phyloP scores from a whole-genome alignment of 1,139 yeast genomes.

The Saccharomyces pastorianus region DNA sequence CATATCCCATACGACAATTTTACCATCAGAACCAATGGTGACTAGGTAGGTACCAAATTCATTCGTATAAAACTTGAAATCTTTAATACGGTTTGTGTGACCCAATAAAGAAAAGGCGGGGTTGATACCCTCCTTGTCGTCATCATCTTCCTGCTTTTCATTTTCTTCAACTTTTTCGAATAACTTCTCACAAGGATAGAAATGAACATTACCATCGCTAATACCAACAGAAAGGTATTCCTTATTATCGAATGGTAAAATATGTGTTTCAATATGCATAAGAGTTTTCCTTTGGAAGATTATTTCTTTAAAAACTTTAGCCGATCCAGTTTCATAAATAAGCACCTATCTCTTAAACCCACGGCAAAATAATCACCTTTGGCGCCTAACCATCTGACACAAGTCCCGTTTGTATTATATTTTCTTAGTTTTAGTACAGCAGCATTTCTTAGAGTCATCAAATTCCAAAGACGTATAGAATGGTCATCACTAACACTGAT shows the following conservation, averaged over 20 bases:
- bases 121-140: constrained; percentile 14
- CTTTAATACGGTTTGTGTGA: constrained; percentile 81
- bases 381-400: constrained; percentile 50
- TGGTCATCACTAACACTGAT: constrained; percentile 80
- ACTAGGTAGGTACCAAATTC: constrained; percentile 46
- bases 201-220: constrained; percentile 63
- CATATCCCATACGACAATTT: constrained; percentile 84
- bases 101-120: constrained; percentile 61
- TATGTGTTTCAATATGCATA: constrained; percentile 56
- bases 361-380: constrained; percentile 67
- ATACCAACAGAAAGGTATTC: constrained; percentile 63
- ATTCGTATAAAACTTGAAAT: constrained; percentile 48
- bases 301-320: constrained; percentile 47
- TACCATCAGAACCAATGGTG: constrained; percentile 89
- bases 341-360: constrained; percentile 61
- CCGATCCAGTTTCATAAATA: constrained; percentile 57
- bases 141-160: constrained; percentile 30
- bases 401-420: constrained; percentile 59
- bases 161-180: constrained; percentile 26
- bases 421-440: constrained; percentile 70
- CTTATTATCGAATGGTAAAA: constrained; percentile 33
- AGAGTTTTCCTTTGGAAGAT: constrained; percentile 45
- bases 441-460: constrained; percentile 97
- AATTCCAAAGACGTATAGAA: constrained; percentile 83
- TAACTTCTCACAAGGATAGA: constrained; percentile 40